phyloP scores from a whole-genome alignment of 805 yeast species.

The Yarrowia hollandica region DNA sequence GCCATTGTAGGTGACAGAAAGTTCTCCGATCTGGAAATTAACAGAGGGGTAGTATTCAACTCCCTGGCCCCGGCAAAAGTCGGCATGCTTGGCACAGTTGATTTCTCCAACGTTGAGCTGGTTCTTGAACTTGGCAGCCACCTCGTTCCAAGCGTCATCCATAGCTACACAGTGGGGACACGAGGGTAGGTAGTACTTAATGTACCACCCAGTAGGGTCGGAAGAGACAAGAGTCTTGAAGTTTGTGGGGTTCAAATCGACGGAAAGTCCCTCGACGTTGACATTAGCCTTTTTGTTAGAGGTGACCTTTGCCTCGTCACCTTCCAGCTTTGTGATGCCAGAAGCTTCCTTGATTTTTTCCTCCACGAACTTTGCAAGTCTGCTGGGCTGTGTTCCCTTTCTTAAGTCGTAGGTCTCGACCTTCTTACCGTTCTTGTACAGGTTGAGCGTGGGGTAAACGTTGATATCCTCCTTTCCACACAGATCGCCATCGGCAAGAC shows the following conservation, averaged over 20 bases:
- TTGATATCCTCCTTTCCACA: conserved; percentile 65
- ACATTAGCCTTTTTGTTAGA: conserved; percentile 29
- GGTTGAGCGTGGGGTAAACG: conserved; percentile 68
- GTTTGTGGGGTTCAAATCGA: conserved; percentile 37
- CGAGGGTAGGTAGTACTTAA: conserved; percentile 46
- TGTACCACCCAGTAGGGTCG: conserved; percentile 43
- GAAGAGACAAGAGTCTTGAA: conserved; percentile 44
- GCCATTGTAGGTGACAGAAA: conserved; percentile 31
- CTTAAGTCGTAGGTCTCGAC: conserved; percentile 34
- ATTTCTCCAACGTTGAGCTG: conserved; percentile 45
- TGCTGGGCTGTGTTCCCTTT: conserved; percentile 26
- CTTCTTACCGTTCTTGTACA: conserved; percentile 50
- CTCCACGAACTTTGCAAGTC: conserved; percentile 29
- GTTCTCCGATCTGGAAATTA: conserved; percentile 32
- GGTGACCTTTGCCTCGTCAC: conserved; percentile 26
- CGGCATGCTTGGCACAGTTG: conserved; percentile 42
- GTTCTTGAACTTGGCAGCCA: conserved; percentile 41
- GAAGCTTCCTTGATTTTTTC: conserved; percentile 5
- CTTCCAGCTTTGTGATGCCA: conserved; percentile 23
- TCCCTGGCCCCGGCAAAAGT: conserved; percentile 41
- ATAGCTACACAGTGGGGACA: conserved; percentile 45
- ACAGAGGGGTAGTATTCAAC: conserved; percentile 36
- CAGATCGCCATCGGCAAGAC: conserved; percentile 82
- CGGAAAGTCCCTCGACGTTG: conserved; percentile 43
- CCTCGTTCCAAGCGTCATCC: conserved; percentile 43